Evolutionary conservation across 2,329 filamentous ascomycete genomes (phyloP).

Genomic region (Pseudogymnoascus sp.): DNA sequence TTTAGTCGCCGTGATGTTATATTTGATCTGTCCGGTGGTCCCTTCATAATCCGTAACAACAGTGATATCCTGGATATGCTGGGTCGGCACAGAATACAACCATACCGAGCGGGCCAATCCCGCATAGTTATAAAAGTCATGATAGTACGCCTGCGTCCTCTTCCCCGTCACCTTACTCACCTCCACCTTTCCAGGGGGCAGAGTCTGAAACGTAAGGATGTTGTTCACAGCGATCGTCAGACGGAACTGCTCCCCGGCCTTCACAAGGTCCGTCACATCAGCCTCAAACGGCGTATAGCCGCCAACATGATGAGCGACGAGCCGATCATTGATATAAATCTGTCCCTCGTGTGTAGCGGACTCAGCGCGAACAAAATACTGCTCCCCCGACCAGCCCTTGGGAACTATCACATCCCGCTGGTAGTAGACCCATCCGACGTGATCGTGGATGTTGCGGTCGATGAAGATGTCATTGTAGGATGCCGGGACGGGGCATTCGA

Average conservation of each 20-base stretch:
- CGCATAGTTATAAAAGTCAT: conserved; percentile 30
- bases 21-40: conserved; percentile 12
- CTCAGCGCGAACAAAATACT: conserved; percentile 24
- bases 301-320: conserved; percentile 24
- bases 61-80: conserved; percentile 22
- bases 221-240: conserved; percentile 30
- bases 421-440: conserved; percentile 30
- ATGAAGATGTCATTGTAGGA: conserved; percentile 25
- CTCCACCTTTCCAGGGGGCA: neutral
- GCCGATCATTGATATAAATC: conserved; percentile 24
- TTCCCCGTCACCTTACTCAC: conserved; percentile 15
- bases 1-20: conserved; percentile 6
- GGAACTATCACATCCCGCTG: conserved; percentile 25
- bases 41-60: conserved; percentile 20
- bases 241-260: conserved; percentile 22
- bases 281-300: conserved; percentile 28
- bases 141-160: conserved; percentile 24
- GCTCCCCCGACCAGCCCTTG: conserved; percentile 16
- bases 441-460: conserved; percentile 22
- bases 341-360: conserved; percentile 26
- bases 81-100: conserved; percentile 22
- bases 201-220: conserved; percentile 24
- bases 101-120: conserved; percentile 27
- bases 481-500: conserved; percentile 20
- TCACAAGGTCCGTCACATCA: conserved; percentile 21